Base-by-base conservation (phyloP, 306 rosid genomes). In the Spatholobus suberectus region DNA sequence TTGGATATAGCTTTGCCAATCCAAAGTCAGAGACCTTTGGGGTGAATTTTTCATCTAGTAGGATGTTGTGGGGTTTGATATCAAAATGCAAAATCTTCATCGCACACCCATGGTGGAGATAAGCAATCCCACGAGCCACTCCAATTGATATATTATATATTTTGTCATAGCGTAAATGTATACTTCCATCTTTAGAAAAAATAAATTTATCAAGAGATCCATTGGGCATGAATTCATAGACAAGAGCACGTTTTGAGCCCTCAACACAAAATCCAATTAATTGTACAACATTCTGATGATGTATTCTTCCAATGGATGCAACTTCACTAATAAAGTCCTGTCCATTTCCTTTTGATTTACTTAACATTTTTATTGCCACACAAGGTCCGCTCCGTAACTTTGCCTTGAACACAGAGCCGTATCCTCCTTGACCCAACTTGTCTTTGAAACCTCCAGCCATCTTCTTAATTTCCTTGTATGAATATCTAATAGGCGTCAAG, bases 1-100 rank as follows among this genome's bases (percentile, higher is more conserved):
- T 1, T 0, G 83, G 43, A 65, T 81, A 77, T 1, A 81, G 37
- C 26, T 43, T 79, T 9, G 81, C 84, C 2, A 84, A 24, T 12
- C 87, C 88, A 23, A 85, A 85, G 9, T 81, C 83, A 6, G 83
- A 85, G 4, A 81, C 65, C 21, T 81, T 85, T 0, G 85, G 83
- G 2, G 3, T 61, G 66, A 76, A 62, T 9, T 76, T 70, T 0
- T 76, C 77, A 11, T 79, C 76, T 1, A 79, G 69, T 0, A 79
- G n/a, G 44, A 68, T 79, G 29, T 61, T 76, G n/a, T 38, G 80
- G 0, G 86, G 86, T 5, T 83, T 83, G 21, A 84, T 84, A 52
- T 83, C 87, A 62, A 83, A 70, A 47, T 83, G 83, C 41, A 85
- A n/a, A 43, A 84, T 84, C 8, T 73, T 49, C 76, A 84, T 79